phyloP scores from a whole-genome alignment of 2,329 filamentous ascomycete species.

The Penicillium expansum region DNA sequence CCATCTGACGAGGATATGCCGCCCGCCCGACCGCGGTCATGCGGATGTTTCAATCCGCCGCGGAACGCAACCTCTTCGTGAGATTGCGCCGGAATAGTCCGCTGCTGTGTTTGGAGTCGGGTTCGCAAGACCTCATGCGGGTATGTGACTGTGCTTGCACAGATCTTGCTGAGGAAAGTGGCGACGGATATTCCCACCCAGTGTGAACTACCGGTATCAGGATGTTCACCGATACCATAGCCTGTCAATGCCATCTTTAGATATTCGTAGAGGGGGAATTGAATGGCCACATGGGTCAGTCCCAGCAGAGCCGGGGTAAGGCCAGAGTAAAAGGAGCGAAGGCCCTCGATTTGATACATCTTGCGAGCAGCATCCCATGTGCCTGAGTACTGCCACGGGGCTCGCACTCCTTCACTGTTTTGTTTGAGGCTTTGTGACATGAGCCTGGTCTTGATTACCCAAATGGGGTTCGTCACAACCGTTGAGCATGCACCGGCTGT shows the following conservation, averaged over 20 bases:
- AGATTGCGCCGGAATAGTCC: slow-evolving; percentile 51
- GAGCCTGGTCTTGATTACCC: slow-evolving; percentile 97
- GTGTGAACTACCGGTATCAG: slow-evolving; percentile 62
- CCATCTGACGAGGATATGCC: slow-evolving; percentile 53
- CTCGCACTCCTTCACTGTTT: slow-evolving; percentile 50
- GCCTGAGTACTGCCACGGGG: slow-evolving; percentile 80
- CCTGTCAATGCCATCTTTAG: slow-evolving; percentile 90
- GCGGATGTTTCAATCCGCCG: slow-evolving; percentile 37
- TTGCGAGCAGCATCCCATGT: slow-evolving; percentile 90
- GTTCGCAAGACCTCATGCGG: slow-evolving; percentile 96
- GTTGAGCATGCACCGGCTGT: slow-evolving; percentile 90
- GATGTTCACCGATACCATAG: slow-evolving; percentile 74
- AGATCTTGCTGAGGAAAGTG: slow-evolving; percentile 89
- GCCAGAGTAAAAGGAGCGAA: slow-evolving; percentile 91
- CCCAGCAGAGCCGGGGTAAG: slow-evolving; percentile 88
- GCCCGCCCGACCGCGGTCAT: slow-evolving; percentile 47
- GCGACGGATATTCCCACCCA: slow-evolving; percentile 82
- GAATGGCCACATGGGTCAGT: slow-evolving; percentile 90
- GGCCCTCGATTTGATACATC: slow-evolving; percentile 89
- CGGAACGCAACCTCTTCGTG: slow-evolving; percentile 54
- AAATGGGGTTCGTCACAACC: slow-evolving; percentile 93
- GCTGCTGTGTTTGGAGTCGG: slow-evolving; percentile 86
- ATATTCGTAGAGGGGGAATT: slow-evolving; percentile 94
- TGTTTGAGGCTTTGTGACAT: slow-evolving; percentile 79
- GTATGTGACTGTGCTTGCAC: slow-evolving; percentile 92